These are phyloP conservation scores for Talaromyces sp. DNA, from an alignment of 2,329 filamentous ascomycete genomes.

Conservation along the genomic window DNA sequence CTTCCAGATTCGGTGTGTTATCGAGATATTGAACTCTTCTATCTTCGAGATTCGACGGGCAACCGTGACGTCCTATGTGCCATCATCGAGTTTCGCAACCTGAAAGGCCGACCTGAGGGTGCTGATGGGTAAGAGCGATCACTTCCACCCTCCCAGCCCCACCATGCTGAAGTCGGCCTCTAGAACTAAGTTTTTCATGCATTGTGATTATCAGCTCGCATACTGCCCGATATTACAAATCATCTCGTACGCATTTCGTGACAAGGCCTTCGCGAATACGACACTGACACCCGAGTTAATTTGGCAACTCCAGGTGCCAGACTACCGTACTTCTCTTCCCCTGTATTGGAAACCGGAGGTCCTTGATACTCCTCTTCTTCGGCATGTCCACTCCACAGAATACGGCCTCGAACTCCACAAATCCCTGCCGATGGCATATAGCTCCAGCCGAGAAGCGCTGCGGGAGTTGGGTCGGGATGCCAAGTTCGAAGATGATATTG, in stretches of 20 bases:
- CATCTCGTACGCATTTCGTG: slow-evolving; percentile 12
- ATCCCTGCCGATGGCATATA: no score
- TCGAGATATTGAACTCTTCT: slow-evolving; percentile 27
- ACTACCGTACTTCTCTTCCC: no score
- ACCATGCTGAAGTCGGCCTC: background rate
- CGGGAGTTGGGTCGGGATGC: no score
- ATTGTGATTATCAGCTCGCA: slow-evolving; percentile 28
- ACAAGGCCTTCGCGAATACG: slow-evolving; percentile 24
- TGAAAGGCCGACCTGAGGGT: slow-evolving; percentile 27
- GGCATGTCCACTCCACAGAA: no score
- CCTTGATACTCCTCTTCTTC: no score
- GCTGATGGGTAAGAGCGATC: slow-evolving; percentile 26
- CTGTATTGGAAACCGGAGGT: no score
- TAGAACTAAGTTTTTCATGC: slow-evolving; percentile 31
- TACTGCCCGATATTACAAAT: slow-evolving; percentile 29
- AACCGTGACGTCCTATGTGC: slow-evolving; percentile 27
- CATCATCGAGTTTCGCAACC: slow-evolving; percentile 28
- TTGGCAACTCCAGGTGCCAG: slow-evolving; percentile 24
- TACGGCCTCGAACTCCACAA: no score
- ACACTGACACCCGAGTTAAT: slow-evolving; percentile 26
- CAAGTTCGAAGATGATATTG: no score
- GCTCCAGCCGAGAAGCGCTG: no score
- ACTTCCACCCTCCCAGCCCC: background rate
- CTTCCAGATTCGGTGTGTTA: slow-evolving; percentile 27
- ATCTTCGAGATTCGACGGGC: slow-evolving; percentile 22